Evolutionary conservation across 306 rosid species (phyloP).

Genomic region (Purshia tridentata): DNA sequence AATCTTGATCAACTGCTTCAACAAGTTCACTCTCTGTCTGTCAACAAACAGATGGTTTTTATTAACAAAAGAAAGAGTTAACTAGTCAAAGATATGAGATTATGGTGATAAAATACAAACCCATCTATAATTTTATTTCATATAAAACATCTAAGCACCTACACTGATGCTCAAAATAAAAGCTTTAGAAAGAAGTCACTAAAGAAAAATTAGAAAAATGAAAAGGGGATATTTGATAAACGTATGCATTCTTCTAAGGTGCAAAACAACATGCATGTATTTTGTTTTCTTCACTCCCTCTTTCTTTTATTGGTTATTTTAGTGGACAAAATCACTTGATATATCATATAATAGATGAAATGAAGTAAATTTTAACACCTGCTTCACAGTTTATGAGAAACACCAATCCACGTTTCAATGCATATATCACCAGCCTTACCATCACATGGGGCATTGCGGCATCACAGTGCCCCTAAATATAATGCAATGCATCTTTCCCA

Average conservation of each 20-base stretch:
- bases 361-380: not conserved
- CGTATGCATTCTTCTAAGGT: no score
- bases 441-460: not conserved
- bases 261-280: not conserved
- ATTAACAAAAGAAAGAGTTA: slow-evolving; percentile 4
- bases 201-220: not conserved
- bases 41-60: slow-evolving; percentile 15
- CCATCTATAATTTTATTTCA: not conserved
- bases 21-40: slow-evolving; percentile 77
- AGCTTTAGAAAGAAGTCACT: not conserved
- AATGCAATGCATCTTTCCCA: slow-evolving; percentile 1
- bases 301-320: not conserved
- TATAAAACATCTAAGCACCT: not conserved
- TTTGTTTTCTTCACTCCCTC: not conserved
- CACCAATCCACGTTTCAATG: not conserved
- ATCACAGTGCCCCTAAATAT: slow-evolving; percentile 17
- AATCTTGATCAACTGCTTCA: slow-evolving; percentile 83
- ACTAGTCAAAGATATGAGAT: not conserved
- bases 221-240: not conserved
- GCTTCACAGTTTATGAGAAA: slow-evolving; percentile 12
- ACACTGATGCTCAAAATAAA: not conserved
- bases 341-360: not conserved
- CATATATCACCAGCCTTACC: slow-evolving; percentile 10
- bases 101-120: not conserved
- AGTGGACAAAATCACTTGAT: not conserved